phyloP scores from a whole-genome alignment of 768 basidiomycete genomes.

The Collybiopsis confluens region DNA sequence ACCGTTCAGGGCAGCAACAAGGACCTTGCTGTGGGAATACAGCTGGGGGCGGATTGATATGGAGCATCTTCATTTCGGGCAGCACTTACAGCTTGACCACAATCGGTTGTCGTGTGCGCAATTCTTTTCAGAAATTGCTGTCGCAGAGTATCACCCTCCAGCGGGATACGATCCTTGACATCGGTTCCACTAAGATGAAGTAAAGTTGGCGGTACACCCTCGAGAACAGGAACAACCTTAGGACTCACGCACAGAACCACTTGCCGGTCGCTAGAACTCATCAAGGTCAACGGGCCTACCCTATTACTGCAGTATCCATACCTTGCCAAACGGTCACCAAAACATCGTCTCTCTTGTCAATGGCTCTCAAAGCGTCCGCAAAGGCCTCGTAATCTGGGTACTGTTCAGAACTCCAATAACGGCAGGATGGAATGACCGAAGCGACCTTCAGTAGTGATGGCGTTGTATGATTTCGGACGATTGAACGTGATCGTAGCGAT shows the following conservation, averaged over 20 bases:
- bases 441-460: conserved; percentile 48
- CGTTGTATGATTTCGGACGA: conserved; percentile 55
- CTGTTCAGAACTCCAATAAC: background rate
- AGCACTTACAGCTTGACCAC: conserved; percentile 51
- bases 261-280: conserved; percentile 48
- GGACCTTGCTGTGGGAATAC: conserved; percentile 64
- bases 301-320: conserved; percentile 12
- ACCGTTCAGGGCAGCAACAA: conserved; percentile 70
- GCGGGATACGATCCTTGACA: conserved; percentile 32
- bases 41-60: conserved; percentile 33
- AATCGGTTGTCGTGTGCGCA: conserved; percentile 51
- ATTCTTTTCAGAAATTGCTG: conserved; percentile 44
- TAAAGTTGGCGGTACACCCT: background rate
- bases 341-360: conserved; percentile 59
- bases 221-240: no score
- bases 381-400: conserved; percentile 57
- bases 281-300: background rate
- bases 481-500: conserved; percentile 71
- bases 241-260: conserved; percentile 73
- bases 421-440: background rate
- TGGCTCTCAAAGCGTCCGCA: conserved; percentile 50
- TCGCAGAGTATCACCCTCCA: conserved; percentile 30
- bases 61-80: background rate
- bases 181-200: conserved; percentile 48
- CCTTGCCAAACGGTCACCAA: conserved; percentile 69